Evolutionary conservation across 1,284 basidiomycete genomes (phyloP).

Genomic region (Schizophyllum commune): DNA sequence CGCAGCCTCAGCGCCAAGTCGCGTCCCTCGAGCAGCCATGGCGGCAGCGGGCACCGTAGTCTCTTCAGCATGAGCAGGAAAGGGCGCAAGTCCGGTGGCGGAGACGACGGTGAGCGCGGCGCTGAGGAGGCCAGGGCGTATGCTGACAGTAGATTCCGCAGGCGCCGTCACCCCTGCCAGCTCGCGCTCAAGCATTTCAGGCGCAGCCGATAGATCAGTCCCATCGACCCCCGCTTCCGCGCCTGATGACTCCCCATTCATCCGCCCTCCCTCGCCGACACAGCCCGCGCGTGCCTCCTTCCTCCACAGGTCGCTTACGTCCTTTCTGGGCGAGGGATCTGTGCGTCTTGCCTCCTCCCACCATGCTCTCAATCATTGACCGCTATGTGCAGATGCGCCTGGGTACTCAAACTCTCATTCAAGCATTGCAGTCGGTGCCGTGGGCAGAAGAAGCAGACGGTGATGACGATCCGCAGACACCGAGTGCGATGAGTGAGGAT

Average conservation of each 20-base stretch:
- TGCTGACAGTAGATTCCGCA: constrained; percentile 10
- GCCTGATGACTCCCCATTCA: constrained; percentile 70
- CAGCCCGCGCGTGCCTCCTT: constrained; percentile 33
- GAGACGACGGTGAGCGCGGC: constrained; percentile 41
- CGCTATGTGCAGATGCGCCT: constrained; percentile 55
- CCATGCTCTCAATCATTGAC: constrained; percentile 11
- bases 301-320: constrained; percentile 19
- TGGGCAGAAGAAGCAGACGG: constrained; percentile 63
- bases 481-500: constrained; percentile 42
- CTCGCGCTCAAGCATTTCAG: constrained; percentile 13
- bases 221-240: constrained; percentile 2
- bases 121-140: constrained; percentile 21
- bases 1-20: constrained; percentile 40
- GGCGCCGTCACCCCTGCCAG: constrained; percentile 19
- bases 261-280: constrained; percentile 62
- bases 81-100: constrained; percentile 47
- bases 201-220: constrained; percentile 6
- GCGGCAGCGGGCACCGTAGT: constrained; percentile 7
- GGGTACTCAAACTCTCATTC: constrained; percentile 78
- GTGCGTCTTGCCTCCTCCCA: constrained; percentile 32
- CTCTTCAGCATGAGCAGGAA: constrained; percentile 49
- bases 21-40: background rate
- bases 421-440: constrained; percentile 75
- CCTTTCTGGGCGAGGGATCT: constrained; percentile 59
- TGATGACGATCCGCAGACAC: constrained; percentile 50